Evolutionary conservation across 345 rosid species (phyloP), one percentile per base, ranked within the genome.

Genomic region (Cardamine occulta): DNA sequence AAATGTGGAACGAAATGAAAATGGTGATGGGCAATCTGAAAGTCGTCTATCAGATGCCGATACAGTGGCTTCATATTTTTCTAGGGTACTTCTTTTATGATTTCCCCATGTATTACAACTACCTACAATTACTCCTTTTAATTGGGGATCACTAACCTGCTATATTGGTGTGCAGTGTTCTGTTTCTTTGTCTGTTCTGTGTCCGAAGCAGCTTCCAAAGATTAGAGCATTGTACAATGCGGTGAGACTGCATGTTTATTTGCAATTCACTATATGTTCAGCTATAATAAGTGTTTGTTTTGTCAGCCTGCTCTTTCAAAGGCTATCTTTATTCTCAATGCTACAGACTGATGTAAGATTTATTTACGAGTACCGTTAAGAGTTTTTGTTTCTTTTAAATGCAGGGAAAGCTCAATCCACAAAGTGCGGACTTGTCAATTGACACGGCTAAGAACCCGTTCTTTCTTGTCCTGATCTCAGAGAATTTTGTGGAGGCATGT

Each of bases 141-240:
- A 48, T 7, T 56, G 63, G 55, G 78, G 63, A 47, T 68, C 77
- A 72, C 80, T 79, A 40, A 74, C 80, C 34, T 72, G 44, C 59
- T 28, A 32, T 80, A 61, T 81, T 70, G 72, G 65, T 56, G 55
- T 84, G 80, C 97, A 94, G 98, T 82, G 87, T 73, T 83, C 83
- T 70, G 85, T 92, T 73, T 90, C 98, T 81, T 82, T 95, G 57
- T 90, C 98, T 56, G 88, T 92, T 74, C 86, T 95, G 63, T 89
- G 98, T 77, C 98, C 97, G 73, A 89, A 88, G 83, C 92, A 84
- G 87, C 98, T 92, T 77, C 83, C 94, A 28, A 92, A 89, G 84
- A 88, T 95, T 53, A 86, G 78, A 79, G 83, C 90, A 48, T 88
- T 95, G 78, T 92, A 82, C 81, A 90, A 74, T 86, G 93, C 88